Conservation (phyloP, 2,329 filamentous ascomycete species). For the Malbranchea zuffiana region DNA sequence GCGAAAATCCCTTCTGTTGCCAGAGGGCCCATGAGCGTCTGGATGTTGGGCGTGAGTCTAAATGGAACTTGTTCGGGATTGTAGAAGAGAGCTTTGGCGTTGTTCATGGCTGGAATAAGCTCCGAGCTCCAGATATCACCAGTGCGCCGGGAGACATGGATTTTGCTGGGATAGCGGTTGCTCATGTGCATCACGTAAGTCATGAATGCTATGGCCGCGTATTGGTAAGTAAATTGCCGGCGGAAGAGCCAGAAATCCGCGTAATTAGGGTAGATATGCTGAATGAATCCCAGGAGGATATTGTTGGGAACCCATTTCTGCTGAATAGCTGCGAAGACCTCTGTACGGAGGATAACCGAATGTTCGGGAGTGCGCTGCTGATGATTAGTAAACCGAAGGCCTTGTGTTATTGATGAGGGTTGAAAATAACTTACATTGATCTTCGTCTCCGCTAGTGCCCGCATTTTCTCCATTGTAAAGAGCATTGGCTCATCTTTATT, state of each 20-base stretch:
- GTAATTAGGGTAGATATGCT: constrained; percentile 74
- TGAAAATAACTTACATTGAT: constrained; percentile 37
- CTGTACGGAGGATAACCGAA: constrained; percentile 60
- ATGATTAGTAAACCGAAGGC: constrained; percentile 20
- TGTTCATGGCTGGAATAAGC: constrained; percentile 79
- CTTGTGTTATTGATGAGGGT: background rate
- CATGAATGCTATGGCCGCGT: constrained; percentile 93
- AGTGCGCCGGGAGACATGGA: constrained; percentile 74
- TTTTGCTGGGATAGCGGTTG: constrained; percentile 88
- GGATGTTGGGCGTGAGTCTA: constrained; percentile 90
- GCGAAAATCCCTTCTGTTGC: constrained; percentile 94
- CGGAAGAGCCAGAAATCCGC: constrained; percentile 98
- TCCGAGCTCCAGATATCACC: constrained; percentile 97
- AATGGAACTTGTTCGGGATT: constrained; percentile 95
- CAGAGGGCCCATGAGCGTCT: constrained; percentile 89
- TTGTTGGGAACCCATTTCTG: constrained; percentile 82
- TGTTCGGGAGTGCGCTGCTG: constrained; percentile 49
- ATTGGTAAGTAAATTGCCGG: constrained; percentile 89
- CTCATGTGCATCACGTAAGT: constrained; percentile 98
- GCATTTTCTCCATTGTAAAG: constrained; percentile 89
- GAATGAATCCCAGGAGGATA: constrained; percentile 80
- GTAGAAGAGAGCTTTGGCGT: constrained; percentile 76
- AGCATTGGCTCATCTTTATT: constrained; percentile 92
- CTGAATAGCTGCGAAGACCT: constrained; percentile 91
- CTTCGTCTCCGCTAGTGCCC: constrained; percentile 62